Conservation (phyloP, 2,329 filamentous ascomycete species). For the Emmonsiellopsis sp. region DNA sequence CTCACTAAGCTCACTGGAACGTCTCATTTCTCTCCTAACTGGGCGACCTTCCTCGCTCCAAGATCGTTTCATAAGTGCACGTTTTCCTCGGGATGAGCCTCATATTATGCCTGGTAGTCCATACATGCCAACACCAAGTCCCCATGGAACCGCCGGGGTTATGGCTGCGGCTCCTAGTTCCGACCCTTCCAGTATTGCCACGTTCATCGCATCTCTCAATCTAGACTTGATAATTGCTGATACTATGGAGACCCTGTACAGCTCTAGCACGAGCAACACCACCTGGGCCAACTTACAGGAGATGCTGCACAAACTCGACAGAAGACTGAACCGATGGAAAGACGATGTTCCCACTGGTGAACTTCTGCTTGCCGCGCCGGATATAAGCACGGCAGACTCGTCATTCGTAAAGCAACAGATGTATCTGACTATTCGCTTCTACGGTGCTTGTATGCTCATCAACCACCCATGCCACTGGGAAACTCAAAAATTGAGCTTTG, state of each 20-base stretch:
- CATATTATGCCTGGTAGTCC: conserved; percentile 5
- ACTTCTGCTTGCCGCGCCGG: conserved; percentile 1
- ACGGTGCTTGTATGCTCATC: conserved; percentile 27
- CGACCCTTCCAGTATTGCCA: neutral
- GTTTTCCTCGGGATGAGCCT: conserved; percentile 21
- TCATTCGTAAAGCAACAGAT: conserved; percentile 6
- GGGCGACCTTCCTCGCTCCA: conserved; percentile 27
- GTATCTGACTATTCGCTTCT: conserved; percentile 17
- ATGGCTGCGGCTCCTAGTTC: neutral
- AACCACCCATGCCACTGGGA: conserved; percentile 32
- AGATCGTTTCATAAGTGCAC: conserved; percentile 21
- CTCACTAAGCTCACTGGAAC: conserved; percentile 29
- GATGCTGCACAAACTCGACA: conserved; percentile 18
- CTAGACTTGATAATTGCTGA: conserved; percentile 21
- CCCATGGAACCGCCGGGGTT: neutral
- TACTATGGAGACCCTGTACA: conserved; percentile 25
- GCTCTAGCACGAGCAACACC: conserved; percentile 16
- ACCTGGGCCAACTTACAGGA: conserved; percentile 29
- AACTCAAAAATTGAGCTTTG: conserved; percentile 18
- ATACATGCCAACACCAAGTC: neutral
- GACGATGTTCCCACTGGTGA: conserved; percentile 16
- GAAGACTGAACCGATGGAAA: conserved; percentile 26
- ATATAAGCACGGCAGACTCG: neutral
- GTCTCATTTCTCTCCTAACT: conserved; percentile 26
- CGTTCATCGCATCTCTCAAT: conserved; percentile 9